Conservation (phyloP, 176 grass and related monocot species). For the Avena atlantica region DNA sequence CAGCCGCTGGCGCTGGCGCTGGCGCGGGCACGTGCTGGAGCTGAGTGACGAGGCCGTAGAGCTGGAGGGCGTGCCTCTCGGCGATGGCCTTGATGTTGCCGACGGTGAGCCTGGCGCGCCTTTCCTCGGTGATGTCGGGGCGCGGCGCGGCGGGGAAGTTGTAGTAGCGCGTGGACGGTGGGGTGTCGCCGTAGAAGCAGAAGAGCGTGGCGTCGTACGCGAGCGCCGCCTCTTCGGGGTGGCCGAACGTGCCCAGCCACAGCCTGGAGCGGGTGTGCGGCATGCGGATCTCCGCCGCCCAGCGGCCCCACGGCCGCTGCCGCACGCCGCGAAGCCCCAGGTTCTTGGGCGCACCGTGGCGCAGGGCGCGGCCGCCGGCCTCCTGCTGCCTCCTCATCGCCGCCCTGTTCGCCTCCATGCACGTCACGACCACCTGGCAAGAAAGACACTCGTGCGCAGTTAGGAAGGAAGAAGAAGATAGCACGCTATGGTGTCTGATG, state of each 20-base stretch:
- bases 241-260: conserved; percentile 44
- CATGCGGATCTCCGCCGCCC: conserved; percentile 54
- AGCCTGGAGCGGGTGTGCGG: conserved; percentile 19
- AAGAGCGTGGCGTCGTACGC: conserved; percentile 50
- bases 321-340: conserved; percentile 39
- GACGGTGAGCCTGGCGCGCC: not conserved
- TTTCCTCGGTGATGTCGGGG: conserved; percentile 24
- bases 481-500: not conserved
- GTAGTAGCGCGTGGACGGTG: not conserved
- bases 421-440: not conserved
- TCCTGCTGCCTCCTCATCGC: not conserved
- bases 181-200: conserved; percentile 42
- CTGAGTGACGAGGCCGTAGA: not conserved
- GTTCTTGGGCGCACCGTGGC: not conserved
- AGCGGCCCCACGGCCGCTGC: conserved; percentile 23
- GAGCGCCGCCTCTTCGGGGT: conserved; percentile 32
- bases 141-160: conserved; percentile 44
- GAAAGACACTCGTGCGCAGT: not conserved
- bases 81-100: conserved; percentile 45
- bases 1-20: not conserved
- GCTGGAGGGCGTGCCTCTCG: not conserved
- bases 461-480: not conserved
- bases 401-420: not conserved
- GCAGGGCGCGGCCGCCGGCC: no score
- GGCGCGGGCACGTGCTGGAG: not conserved